Conservation (phyloP, 257 asterid genomes). For the Galeopsis tetrahit region DNA sequence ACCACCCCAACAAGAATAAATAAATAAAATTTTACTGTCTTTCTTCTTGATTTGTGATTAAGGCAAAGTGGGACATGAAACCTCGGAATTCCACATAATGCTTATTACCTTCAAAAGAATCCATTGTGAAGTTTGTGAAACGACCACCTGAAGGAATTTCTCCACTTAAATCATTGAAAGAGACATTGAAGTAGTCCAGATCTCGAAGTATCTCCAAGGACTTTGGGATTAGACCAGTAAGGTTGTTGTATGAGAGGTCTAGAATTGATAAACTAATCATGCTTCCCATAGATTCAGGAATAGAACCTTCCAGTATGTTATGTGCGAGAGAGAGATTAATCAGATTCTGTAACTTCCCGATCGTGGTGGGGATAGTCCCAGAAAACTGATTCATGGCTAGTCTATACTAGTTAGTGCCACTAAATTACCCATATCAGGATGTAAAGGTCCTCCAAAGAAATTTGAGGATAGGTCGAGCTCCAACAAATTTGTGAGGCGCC, state of each 20-base stretch:
- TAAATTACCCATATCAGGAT: background rate
- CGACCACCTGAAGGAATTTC: too few relatives aligned
- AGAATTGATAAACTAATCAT: slow-evolving; percentile 9
- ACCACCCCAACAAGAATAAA: background rate
- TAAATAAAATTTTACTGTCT: background rate
- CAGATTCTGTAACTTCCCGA: slow-evolving; percentile 2
- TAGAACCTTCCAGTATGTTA: slow-evolving; percentile 1
- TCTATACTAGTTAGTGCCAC: background rate
- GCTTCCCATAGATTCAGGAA: slow-evolving; percentile 5
- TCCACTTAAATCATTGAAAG: too few relatives aligned
- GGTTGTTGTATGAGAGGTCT: background rate
- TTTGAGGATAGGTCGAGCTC: background rate
- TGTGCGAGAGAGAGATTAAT: background rate
- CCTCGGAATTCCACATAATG: slow-evolving; percentile 13
- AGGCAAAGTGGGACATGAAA: background rate
- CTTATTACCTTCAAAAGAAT: background rate
- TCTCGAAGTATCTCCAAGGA: too few relatives aligned
- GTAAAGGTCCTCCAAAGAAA: background rate
- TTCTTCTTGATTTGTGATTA: background rate
- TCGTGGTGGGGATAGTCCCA: background rate
- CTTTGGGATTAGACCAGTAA: background rate
- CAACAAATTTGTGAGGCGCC: background rate
- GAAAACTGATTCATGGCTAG: background rate
- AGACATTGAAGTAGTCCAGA: too few relatives aligned
- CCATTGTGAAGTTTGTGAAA: too few relatives aligned